Conservation (phyloP, 345 rosid species). For the Limnanthes douglasii region DNA sequence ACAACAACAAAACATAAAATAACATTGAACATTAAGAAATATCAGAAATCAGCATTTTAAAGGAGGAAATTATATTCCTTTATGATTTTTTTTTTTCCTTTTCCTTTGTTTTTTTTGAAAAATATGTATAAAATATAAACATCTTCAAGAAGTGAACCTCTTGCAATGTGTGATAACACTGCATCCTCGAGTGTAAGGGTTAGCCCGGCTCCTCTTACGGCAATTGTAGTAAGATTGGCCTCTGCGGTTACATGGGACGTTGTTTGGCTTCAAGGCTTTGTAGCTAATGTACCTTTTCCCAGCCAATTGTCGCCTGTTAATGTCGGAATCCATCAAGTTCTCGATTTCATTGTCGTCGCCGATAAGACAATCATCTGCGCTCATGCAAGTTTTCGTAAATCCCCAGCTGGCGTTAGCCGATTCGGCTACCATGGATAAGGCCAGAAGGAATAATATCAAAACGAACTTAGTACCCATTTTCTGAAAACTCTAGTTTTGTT, state of each 20-base stretch:
- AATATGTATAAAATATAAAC: constrained; percentile 1
- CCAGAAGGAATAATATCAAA: constrained; percentile 18
- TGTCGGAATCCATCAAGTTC: constrained; percentile 23
- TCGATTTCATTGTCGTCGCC: constrained; percentile 20
- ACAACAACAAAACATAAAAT: no score
- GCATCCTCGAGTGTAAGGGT: constrained; percentile 45
- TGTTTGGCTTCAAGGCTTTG: constrained; percentile 16
- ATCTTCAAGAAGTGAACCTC: constrained; percentile 14
- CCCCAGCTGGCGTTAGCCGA: constrained; percentile 12
- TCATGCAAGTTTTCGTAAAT: constrained; percentile 11
- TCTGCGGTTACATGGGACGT: constrained; percentile 25
- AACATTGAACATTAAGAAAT: no score
- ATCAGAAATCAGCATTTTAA: constrained; percentile 2
- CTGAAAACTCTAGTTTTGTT: constrained; percentile 3
- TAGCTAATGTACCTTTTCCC: constrained; percentile 30
- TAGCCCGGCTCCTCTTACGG: constrained; percentile 13
- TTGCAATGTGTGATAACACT: constrained; percentile 28
- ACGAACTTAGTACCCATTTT: constrained; percentile 23
- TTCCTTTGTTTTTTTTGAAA: constrained; percentile 5
- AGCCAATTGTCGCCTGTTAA: constrained; percentile 14
- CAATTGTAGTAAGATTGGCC: constrained; percentile 46
- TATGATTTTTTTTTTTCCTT: constrained; percentile 4
- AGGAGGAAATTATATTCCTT: neutral
- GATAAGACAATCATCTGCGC: constrained; percentile 16
- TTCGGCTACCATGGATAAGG: constrained; percentile 14